Evolutionary conservation across 2,329 filamentous ascomycete genomes (phyloP).

Genomic region (Microdochium trichocladiopsis): DNA sequence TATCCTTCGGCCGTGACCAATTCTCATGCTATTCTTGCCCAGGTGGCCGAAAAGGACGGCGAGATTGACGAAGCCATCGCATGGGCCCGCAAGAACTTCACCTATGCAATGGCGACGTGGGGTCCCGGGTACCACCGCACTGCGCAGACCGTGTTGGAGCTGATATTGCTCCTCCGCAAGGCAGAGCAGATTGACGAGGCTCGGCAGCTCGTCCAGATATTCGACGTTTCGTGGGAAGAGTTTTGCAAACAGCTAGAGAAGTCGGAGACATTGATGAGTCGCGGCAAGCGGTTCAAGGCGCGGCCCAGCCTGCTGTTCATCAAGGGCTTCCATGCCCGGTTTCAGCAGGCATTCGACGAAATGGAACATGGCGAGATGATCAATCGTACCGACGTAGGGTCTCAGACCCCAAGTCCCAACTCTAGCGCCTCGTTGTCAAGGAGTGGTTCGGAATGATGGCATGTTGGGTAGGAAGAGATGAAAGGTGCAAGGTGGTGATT

Average conservation of each 20-base stretch:
- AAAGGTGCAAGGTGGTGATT: too few relatives aligned
- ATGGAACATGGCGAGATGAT: background rate
- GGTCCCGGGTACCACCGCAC: slow-evolving; percentile 8
- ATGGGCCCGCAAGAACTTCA: slow-evolving; percentile 4
- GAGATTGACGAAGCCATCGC: slow-evolving; percentile 6
- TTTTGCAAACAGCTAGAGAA: slow-evolving; percentile 1
- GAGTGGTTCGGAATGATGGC: too few relatives aligned
- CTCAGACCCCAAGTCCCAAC: too few relatives aligned
- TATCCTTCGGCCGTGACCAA: background rate
- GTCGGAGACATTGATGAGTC: slow-evolving; percentile 1
- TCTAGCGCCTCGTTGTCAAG: too few relatives aligned
- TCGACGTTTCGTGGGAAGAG: slow-evolving; percentile 8
- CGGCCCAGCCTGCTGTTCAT: background rate
- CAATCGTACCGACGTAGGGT: too few relatives aligned
- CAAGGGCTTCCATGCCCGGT: background rate
- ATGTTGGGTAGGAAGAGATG: too few relatives aligned
- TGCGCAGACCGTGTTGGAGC: slow-evolving; percentile 6
- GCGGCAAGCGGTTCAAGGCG: slow-evolving; percentile 1
- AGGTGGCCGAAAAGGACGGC: background rate
- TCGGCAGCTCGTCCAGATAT: slow-evolving; percentile 2
- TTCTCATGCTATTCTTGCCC: background rate
- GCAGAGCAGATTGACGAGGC: slow-evolving; percentile 5
- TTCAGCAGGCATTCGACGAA: background rate
- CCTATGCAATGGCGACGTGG: slow-evolving; percentile 6
- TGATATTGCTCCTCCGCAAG: slow-evolving; percentile 6